Conservation (phyloP, 805 yeast genomes). For the Saccharomyces jurei region DNA sequence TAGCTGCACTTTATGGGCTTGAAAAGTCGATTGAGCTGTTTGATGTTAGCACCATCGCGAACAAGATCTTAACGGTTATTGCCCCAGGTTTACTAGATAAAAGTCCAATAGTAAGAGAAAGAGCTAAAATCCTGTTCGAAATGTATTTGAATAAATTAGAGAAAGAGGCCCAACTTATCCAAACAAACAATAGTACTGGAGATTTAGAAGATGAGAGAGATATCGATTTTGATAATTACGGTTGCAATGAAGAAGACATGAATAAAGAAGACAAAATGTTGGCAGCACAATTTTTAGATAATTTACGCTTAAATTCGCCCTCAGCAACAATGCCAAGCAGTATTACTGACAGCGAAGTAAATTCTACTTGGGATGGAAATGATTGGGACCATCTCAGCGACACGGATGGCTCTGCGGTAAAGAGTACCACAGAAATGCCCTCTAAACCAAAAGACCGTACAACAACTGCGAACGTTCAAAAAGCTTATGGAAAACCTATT, state of each 20-base stretch:
- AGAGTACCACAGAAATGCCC: background rate
- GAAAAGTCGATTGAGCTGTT: slow-evolving; percentile 56
- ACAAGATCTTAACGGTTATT: slow-evolving; percentile 72
- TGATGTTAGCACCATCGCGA: slow-evolving; percentile 66
- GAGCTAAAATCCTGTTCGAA: slow-evolving; percentile 64
- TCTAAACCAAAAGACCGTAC: background rate
- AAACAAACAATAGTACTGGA: slow-evolving; percentile 5
- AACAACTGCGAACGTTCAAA: background rate
- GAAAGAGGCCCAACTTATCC: slow-evolving; percentile 33
- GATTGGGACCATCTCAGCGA: slow-evolving; percentile 24
- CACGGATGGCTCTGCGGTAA: background rate
- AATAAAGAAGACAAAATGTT: slow-evolving; percentile 8
- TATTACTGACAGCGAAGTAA: background rate
- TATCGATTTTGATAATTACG: slow-evolving; percentile 17
- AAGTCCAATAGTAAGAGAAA: slow-evolving; percentile 57
- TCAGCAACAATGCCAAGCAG: background rate
- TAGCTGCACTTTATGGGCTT: slow-evolving; percentile 71
- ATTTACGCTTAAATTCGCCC: slow-evolving; percentile 3
- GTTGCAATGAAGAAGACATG: slow-evolving; percentile 7
- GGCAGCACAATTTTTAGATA: slow-evolving; percentile 17
- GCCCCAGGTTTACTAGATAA: slow-evolving; percentile 78
- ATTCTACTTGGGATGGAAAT: slow-evolving; percentile 24
- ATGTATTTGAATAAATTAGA: slow-evolving; percentile 49
- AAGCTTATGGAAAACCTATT: slow-evolving; percentile 6
- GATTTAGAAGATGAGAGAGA: slow-evolving; percentile 7